Conservation (phyloP, 305 asterid genomes). For the Fraxinus paxiana region DNA sequence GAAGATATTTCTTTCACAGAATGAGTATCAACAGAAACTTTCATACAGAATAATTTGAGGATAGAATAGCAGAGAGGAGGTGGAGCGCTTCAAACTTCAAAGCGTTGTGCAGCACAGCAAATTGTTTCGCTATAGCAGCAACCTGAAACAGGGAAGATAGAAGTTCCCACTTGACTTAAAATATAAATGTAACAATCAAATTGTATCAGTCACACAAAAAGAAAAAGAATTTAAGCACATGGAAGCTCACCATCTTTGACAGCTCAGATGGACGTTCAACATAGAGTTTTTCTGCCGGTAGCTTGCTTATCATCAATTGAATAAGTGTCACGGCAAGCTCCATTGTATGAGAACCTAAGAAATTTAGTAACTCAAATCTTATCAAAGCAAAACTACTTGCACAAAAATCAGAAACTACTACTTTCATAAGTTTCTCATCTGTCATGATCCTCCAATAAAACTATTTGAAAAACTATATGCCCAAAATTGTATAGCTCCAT, state of each 20-base stretch:
- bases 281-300: conserved; percentile 53
- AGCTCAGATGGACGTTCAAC: conserved; percentile 50
- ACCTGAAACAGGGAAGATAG: conserved; percentile 53
- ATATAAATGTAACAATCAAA: background rate
- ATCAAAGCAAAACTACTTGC: conserved; percentile 4
- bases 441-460: conserved; percentile 5
- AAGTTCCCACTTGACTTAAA: conserved; percentile 18
- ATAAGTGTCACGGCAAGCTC: conserved; percentile 67
- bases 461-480: background rate
- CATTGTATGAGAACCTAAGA: conserved; percentile 54
- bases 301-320: conserved; percentile 60
- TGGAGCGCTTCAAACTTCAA: conserved; percentile 86
- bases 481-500: conserved; percentile 1
- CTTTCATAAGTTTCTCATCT: background rate
- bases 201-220: background rate
- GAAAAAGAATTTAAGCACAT: conserved; percentile 9
- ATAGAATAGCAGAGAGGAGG: conserved; percentile 62
- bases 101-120: conserved; percentile 71
- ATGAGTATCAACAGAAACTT: conserved; percentile 16
- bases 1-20: conserved; percentile 11
- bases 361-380: conserved; percentile 20
- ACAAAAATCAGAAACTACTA: background rate
- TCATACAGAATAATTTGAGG: conserved; percentile 62
- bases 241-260: conserved; percentile 58
- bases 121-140: conserved; percentile 62